Percentiles rank a stretch among this genome's conserved stretches.
Evolutionary conservation across 2,329 filamentous ascomycete genomes (phyloP).

Genomic region (Diaporthe ilicicola): DNA sequence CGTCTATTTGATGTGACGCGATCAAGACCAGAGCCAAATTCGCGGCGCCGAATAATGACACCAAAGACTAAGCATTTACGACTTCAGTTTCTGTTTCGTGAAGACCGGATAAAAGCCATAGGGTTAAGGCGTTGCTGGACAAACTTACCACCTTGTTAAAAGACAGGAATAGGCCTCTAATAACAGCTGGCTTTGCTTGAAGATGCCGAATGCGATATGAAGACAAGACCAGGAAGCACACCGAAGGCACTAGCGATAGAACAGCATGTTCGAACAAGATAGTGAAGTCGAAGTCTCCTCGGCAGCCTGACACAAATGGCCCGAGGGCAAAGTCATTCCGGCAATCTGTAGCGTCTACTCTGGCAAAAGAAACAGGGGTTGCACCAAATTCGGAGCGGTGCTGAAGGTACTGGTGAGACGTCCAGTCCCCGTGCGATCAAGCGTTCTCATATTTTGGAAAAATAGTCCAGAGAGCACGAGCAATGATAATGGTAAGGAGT

Average conservation of each 20-base stretch:
- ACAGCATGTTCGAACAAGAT: conserved; percentile 13
- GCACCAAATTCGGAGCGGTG: background rate
- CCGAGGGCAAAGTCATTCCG: conserved; percentile 7
- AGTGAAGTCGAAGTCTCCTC: conserved; percentile 23
- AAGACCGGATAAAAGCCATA: too few species aligned
- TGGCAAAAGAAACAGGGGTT: background rate
- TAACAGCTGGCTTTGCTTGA: background rate
- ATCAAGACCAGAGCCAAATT: background rate
- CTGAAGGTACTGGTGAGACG: background rate
- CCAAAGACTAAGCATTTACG: background rate
- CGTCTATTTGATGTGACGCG: background rate
- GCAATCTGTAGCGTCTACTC: background rate
- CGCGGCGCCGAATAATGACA: background rate
- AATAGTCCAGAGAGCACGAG: background rate
- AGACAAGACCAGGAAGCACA: background rate
- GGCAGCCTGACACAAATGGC: background rate
- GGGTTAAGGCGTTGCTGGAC: background rate
- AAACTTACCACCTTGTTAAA: conserved; percentile 10
- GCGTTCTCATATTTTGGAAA: background rate
- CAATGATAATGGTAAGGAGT: background rate
- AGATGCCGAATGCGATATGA: background rate
- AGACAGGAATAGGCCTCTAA: background rate
- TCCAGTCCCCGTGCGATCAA: background rate
- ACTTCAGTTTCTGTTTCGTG: background rate
- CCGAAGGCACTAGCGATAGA: conserved; percentile 12